These are phyloP conservation scores for Cordyceps cicadae DNA, from an alignment of 2,329 filamentous ascomycete genomes.

Conservation along the genomic window DNA sequence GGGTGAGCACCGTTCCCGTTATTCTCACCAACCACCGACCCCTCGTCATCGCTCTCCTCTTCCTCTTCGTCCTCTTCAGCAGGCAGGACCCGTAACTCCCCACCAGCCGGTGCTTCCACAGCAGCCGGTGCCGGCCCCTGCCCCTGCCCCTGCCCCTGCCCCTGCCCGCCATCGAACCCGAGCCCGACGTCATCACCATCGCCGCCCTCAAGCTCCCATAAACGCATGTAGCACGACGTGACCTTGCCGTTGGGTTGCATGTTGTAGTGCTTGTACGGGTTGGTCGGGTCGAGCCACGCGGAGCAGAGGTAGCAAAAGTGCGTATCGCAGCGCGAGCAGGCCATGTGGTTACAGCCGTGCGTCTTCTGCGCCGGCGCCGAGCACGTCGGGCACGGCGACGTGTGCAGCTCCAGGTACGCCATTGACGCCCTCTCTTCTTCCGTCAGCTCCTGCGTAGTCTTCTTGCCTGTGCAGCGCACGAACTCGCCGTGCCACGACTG, in stretches of 20 bases:
- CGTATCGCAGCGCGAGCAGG: constrained; percentile 77
- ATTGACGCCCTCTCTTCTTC: constrained; percentile 80
- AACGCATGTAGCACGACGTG: constrained; percentile 68
- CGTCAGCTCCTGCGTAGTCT: constrained; percentile 61
- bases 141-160: constrained; percentile 10
- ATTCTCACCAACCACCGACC: constrained; percentile 8
- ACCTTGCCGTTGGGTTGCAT: constrained; percentile 40
- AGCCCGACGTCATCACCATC: constrained; percentile 52
- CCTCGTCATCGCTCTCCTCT: constrained; percentile 22
- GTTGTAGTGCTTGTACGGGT: constrained; percentile 89
- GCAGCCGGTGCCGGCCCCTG: constrained; percentile 15
- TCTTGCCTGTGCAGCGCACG: constrained; percentile 56
- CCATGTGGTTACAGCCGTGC: constrained; percentile 95
- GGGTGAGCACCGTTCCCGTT: background rate
- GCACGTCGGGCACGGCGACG: constrained; percentile 84
- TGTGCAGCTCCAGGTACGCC: constrained; percentile 74
- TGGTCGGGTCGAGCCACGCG: constrained; percentile 70
- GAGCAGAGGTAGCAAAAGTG: constrained; percentile 96
- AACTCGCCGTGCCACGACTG: constrained; percentile 93
- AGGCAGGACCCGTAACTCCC: constrained; percentile 17
- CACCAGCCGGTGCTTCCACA: constrained; percentile 13
- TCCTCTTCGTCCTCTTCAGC: constrained; percentile 25
- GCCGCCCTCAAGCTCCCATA: constrained; percentile 85
- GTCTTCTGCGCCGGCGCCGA: constrained; percentile 79
- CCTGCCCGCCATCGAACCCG: constrained; percentile 33